Percentiles rank a stretch among this genome's conserved stretches.
phyloP scores from a whole-genome alignment of 345 rosid genomes.

The Syzygium aqueum region DNA sequence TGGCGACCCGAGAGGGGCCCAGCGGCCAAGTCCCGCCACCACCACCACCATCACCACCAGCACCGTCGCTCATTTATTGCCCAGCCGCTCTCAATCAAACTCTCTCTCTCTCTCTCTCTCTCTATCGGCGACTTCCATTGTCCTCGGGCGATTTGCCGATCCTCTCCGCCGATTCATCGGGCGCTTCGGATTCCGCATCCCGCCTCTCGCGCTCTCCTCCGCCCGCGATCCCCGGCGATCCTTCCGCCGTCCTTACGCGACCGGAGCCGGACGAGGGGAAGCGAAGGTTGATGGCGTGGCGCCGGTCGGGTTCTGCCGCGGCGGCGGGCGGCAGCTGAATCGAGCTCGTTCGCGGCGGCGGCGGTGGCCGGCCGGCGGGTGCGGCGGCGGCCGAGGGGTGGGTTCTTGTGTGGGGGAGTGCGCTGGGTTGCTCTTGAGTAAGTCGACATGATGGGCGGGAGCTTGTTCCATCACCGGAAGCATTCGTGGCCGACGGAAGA shows the following conservation, averaged over 20 bases:
- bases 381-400: not conserved
- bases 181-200: not conserved
- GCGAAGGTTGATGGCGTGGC: not conserved
- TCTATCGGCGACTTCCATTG: not conserved
- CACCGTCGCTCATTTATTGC: not conserved
- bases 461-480: slow-evolving; percentile 71
- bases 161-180: not conserved
- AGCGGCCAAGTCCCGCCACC: not conserved
- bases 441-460: slow-evolving; percentile 46
- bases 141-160: not conserved
- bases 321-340: not conserved
- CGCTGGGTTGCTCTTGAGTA: slow-evolving; percentile 5
- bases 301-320: not conserved
- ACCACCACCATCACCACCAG: not conserved
- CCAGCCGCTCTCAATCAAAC: not conserved
- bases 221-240: not conserved
- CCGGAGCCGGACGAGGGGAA: not conserved
- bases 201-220: not conserved
- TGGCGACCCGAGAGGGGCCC: not conserved
- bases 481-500: slow-evolving; percentile 97
- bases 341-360: not conserved
- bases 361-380: not conserved
- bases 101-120: not conserved
- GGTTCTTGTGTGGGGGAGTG: not conserved
- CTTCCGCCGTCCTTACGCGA: not conserved